These are phyloP conservation scores for Inga leiocalycina DNA, from an alignment of 306 rosid genomes.

Conservation along the genomic window DNA sequence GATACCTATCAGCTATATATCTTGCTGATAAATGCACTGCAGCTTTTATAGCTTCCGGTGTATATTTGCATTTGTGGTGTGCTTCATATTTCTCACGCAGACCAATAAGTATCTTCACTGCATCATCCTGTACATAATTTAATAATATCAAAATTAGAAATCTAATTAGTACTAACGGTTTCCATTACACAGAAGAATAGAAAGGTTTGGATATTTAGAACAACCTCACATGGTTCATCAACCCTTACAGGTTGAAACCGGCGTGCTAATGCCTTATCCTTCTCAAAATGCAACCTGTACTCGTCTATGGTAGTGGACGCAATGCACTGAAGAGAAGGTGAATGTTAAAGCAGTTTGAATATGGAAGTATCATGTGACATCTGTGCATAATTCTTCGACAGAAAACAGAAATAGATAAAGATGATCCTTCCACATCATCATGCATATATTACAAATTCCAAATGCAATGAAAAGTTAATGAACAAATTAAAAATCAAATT, in stretches of 20 bases:
- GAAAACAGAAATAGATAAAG: background rate
- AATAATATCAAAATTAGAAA: constrained; percentile 33
- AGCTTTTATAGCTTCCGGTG: constrained; percentile 68
- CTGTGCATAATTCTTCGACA: background rate
- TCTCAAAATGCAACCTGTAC: constrained; percentile 81
- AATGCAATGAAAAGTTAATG: too few species aligned
- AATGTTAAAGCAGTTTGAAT: constrained; percentile 13
- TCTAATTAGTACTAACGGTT: constrained; percentile 16
- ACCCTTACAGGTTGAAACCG: constrained; percentile 91
- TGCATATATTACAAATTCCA: constrained; percentile 20
- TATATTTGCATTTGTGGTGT: constrained; percentile 77
- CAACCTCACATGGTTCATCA: constrained; percentile 87
- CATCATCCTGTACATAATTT: constrained; percentile 56
- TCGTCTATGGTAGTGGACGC: constrained; percentile 88
- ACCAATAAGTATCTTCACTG: constrained; percentile 68
- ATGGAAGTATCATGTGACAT: too few species aligned
- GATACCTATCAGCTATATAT: constrained; percentile 82
- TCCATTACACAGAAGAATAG: background rate
- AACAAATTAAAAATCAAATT: background rate
- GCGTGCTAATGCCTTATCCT: constrained; percentile 84
- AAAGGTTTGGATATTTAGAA: constrained; percentile 31
- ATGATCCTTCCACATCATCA: constrained; percentile 4
- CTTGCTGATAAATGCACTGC: constrained; percentile 77
- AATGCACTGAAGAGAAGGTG: constrained; percentile 67
- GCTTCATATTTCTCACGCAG: constrained; percentile 73